phyloP scores from a whole-genome alignment of 352 stramenopile species.

The Discostella stelligera region DNA sequence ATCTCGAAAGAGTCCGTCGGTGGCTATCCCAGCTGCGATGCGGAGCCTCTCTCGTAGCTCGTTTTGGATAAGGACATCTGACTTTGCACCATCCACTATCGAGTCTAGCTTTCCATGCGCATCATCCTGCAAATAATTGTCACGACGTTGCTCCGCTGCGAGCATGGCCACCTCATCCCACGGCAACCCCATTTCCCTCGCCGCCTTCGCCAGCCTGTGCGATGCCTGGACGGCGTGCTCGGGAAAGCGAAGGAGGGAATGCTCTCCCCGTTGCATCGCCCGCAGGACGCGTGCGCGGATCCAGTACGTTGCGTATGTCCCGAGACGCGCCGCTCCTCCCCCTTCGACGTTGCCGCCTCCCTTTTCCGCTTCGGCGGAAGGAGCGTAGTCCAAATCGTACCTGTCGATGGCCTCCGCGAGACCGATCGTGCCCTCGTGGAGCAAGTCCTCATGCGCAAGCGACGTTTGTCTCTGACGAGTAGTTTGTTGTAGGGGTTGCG shows the following conservation, averaged over 20 bases:
- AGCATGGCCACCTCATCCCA: slow-evolving; percentile 35
- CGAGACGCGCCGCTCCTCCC: slow-evolving; percentile 55
- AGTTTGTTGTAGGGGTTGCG: not conserved
- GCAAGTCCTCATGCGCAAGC: slow-evolving; percentile 62
- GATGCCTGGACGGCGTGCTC: slow-evolving; percentile 59
- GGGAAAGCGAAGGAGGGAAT: slow-evolving; percentile 68
- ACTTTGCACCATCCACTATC: not conserved
- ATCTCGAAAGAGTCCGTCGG: slow-evolving; percentile 38
- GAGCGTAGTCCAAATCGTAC: slow-evolving; percentile 56
- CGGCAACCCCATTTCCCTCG: slow-evolving; percentile 29
- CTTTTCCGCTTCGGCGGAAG: not conserved
- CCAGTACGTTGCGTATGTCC: slow-evolving; percentile 80
- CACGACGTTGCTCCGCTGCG: not conserved
- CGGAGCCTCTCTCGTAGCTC: slow-evolving; percentile 21
- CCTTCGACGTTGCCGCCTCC: not conserved
- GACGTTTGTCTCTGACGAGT: slow-evolving; percentile 1
- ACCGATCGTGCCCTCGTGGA: slow-evolving; percentile 78
- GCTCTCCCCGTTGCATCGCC: slow-evolving; percentile 68
- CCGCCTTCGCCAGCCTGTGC: slow-evolving; percentile 41
- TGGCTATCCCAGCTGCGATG: slow-evolving; percentile 31
- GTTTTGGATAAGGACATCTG: not conserved
- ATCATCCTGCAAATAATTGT: no score
- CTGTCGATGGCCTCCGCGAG: slow-evolving; percentile 72
- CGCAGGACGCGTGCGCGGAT: slow-evolving; percentile 68
- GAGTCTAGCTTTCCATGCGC: not conserved